A percentile compares a stretch with the other conserved stretches of the same genome.
Conservation (phyloP, 331 rosid species). For the Malus hybrid region DNA sequence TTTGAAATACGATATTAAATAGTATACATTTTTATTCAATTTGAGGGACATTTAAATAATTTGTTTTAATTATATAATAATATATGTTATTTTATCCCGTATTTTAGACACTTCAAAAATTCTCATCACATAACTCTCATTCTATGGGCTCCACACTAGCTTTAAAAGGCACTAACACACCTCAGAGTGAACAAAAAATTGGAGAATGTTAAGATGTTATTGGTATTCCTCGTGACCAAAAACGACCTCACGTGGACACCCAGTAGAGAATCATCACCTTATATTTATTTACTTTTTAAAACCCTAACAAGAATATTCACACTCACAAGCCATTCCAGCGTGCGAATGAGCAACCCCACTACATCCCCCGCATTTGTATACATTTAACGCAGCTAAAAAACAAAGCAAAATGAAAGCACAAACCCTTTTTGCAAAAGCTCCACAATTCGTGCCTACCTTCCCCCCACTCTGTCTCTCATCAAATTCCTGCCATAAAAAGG, state of each 20-base stretch:
- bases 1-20: accelerated
- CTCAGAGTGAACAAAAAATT: no score
- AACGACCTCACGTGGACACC: background rate
- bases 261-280: background rate
- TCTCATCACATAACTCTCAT: no score
- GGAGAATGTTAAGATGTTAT: no score
- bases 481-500: conserved; percentile 24
- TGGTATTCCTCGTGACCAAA: background rate
- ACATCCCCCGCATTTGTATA: conserved; percentile 13
- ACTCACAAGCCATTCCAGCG: background rate
- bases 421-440: conserved; percentile 36
- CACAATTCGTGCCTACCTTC: conserved; percentile 32
- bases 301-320: background rate
- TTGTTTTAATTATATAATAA: no score
- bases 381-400: background rate
- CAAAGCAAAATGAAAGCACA: conserved; percentile 37
- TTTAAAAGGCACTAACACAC: no score
- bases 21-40: no score
- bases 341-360: conserved; percentile 44
- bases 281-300: background rate
- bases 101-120: accelerated
- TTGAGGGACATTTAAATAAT: no score
- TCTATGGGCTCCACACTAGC: no score
- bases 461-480: conserved; percentile 30
- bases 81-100: accelerated